Percentiles rank a stretch among this genome's conserved stretches.
phyloP scores from a whole-genome alignment of 768 basidiomycete species.

The Boletus vermiculosoides region DNA sequence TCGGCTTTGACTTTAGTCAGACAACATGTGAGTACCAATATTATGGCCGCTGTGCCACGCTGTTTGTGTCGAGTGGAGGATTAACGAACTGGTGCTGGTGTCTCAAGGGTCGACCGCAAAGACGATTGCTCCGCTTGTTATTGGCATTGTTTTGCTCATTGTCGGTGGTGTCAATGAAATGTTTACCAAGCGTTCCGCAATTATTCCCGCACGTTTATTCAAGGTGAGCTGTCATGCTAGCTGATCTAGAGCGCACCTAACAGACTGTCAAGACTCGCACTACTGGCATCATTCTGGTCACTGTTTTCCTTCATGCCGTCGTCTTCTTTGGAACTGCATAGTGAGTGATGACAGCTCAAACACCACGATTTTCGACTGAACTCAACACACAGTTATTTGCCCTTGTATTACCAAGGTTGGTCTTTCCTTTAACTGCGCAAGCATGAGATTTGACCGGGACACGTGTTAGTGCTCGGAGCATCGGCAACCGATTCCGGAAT shows the following conservation, averaged over 20 bases:
- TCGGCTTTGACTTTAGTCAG: conserved; percentile 75
- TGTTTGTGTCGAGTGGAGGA: not conserved
- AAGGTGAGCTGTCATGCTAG: conserved; percentile 39
- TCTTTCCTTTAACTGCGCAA: too few relatives aligned
- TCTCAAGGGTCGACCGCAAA: conserved; percentile 52
- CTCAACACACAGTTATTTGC: conserved; percentile 44
- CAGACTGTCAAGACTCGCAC: conserved; percentile 59
- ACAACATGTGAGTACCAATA: conserved; percentile 50
- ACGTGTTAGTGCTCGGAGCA: conserved; percentile 54
- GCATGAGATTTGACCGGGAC: not conserved
- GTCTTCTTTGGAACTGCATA: conserved; percentile 52
- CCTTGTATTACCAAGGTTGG: too few relatives aligned
- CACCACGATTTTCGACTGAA: not conserved
- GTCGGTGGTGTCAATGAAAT: conserved; percentile 55
- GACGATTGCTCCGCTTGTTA: conserved; percentile 60
- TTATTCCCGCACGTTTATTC: conserved; percentile 74
- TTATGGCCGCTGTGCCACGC: not conserved
- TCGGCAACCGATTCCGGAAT: conserved; percentile 72
- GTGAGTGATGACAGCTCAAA: conserved; percentile 13
- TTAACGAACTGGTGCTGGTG: not conserved
- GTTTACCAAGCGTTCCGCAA: conserved; percentile 62
- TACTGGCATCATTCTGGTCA: conserved; percentile 57
- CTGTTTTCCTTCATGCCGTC: conserved; percentile 60
- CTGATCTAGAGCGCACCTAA: not conserved
- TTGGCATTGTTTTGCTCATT: conserved; percentile 57